phyloP scores from a whole-genome alignment of 148 eudicot genomes.

The Camellia sinensis region DNA sequence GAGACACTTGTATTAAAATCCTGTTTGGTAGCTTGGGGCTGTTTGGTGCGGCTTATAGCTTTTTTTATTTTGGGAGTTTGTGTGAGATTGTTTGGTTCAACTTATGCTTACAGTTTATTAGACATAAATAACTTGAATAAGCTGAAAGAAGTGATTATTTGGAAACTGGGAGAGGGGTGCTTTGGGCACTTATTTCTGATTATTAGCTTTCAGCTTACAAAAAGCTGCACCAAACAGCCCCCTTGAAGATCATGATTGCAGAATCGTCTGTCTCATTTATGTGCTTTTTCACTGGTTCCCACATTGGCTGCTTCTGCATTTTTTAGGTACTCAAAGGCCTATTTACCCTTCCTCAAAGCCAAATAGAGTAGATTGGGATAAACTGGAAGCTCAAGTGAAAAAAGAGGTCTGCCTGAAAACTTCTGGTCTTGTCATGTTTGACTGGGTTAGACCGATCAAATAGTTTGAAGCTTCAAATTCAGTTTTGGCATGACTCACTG shows the following conservation, averaged over 20 bases:
- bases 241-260: neutral
- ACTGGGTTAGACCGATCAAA: neutral
- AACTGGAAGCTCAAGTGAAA: constrained; percentile 92
- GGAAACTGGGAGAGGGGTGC: too few species aligned
- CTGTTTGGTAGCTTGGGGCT: neutral
- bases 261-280: neutral
- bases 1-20: neutral
- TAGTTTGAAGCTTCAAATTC: neutral
- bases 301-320: constrained; percentile 19
- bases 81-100: too few species aligned
- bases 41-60: too few species aligned
- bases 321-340: constrained; percentile 53
- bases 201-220: too few species aligned
- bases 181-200: too few species aligned
- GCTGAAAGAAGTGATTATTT: too few species aligned
- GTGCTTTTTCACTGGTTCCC: neutral
- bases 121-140: too few species aligned
- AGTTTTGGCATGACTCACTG: neutral
- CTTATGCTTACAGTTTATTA: too few species aligned
- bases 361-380: constrained; percentile 82
- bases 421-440: neutral
- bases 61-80: too few species aligned
- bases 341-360: constrained; percentile 79
- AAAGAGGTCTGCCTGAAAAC: constrained; percentile 54
- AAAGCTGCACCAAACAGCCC: too few species aligned